Evolutionary conservation across 106 monocot species (phyloP), one percentile per base, ranked within the genome.

Genomic region (Dendrobium catenatum): DNA sequence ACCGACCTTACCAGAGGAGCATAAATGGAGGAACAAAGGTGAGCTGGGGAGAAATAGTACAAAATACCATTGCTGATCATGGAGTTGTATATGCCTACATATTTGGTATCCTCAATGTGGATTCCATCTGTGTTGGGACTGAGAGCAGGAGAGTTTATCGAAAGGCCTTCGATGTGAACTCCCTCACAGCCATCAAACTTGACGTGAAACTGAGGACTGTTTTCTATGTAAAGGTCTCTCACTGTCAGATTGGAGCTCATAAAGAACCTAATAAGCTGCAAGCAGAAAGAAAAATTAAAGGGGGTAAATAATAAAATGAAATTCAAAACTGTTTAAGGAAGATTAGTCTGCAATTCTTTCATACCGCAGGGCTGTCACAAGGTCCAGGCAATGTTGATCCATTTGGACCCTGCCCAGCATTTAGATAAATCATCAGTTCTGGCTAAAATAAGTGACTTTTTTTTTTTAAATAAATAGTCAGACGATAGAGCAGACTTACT

Each of bases 61-160:
- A 15, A 76, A 22, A 48, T 78, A 96, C 94, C 98, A 46, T 92
- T 99, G 88, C 91, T 90, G 44, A 99, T 93, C 77, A 76, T 75
- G 49, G 95, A 88, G 78, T 99, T 90, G 75, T 95, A 90, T 67
- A 99, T 99, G 82, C 72, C 83, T 15, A 95, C 98, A 8, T 83
- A 81, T 78, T 86, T 93, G 18, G 98, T 95, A 83, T 99, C 86
- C 88, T 93, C 81, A 7, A 99, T 86, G 83, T 95, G 95, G 72
- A 99, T 93, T 16, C 93, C 95, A 68, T 99, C 98, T 4, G 98
- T 99, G 87, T 99, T 99, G 58, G 98, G 93, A 72, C 98, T 99
- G 15, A 82, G 79, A 0, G 93, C 89, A 44, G 95, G 98, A 49
- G 98, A 95, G 82, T 67, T 93, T 19, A 99, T 91, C 11, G 83